Evolutionary conservation across 306 rosid species (phyloP).

Genomic region (Quercus glauca): DNA sequence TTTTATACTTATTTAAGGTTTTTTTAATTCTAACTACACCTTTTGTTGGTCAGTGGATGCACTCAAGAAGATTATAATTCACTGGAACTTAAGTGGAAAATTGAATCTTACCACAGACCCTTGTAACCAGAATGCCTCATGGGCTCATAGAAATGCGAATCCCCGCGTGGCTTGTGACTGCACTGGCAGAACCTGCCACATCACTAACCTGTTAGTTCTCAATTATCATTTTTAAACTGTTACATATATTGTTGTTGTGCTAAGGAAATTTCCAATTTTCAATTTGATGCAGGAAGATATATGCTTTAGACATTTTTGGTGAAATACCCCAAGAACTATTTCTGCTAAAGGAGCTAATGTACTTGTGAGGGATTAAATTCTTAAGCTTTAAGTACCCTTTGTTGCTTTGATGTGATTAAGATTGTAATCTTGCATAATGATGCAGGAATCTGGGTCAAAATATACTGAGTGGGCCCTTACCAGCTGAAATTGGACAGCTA

Average conservation of each 20-base stretch:
- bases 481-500: constrained; percentile 31
- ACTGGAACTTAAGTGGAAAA: constrained; percentile 29
- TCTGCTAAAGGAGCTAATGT: constrained; percentile 33
- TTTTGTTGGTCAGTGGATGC: constrained; percentile 24
- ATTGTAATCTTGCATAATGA: background rate
- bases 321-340: constrained; percentile 34
- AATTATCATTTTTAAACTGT: background rate
- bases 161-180: constrained; percentile 34
- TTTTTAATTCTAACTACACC: background rate
- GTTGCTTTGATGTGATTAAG: background rate
- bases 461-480: constrained; percentile 28
- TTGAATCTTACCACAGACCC: constrained; percentile 27
- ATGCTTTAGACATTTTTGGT: constrained; percentile 35
- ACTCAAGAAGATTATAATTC: constrained; percentile 23
- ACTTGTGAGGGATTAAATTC: constrained; percentile 30
- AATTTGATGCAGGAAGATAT: constrained; percentile 26
- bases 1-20: background rate
- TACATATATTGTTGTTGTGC: background rate
- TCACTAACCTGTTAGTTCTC: constrained; percentile 31
- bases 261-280: background rate
- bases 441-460: constrained; percentile 41
- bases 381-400: background rate
- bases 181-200: constrained; percentile 21
- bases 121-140: constrained; percentile 26
- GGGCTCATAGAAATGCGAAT: constrained; percentile 31